Base-by-base conservation (phyloP, 306 rosid species). In the Erythrophleum fordii region DNA sequence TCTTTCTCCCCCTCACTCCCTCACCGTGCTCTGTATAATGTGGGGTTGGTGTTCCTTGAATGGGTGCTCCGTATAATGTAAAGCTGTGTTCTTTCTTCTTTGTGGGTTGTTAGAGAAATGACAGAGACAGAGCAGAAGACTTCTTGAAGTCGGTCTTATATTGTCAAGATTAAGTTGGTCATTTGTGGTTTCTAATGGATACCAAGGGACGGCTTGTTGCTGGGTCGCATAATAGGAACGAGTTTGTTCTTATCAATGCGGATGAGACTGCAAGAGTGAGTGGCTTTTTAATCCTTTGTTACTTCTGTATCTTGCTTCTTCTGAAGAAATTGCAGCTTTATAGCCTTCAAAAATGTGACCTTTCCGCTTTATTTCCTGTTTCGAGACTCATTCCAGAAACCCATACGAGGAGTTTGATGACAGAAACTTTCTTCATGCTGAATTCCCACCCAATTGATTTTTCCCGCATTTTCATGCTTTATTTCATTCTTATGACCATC, bases 181-280 rank as follows among this genome's bases (percentile, higher is more conserved):
- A 39, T 28, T 77, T 77, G n/a, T 55, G 34, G 52, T 2, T 69
- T 79, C 67, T 61, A 2, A 92, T 92, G 95, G 91, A 86, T 53
- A 89, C 93, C 70, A 87, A 87, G 61, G 93, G 97, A 37, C 69
- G 91, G 72, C 84, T 92, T 9, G 51, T 92, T 84, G 93, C 97
- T 1, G 95, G 97, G 14, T 92, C 97, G 58, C 97, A 90, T 78
- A 90, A 90, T 82, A 87, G 94, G 84, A 90, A 92, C 69, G 97
- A 90, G 83, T 92, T 92, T 79, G 87, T 92, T 80, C 90, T 90
- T 42, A 90, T 92, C 94, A 87, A 90, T 86, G 97, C 95, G 5
- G 97, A 90, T 83, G 95, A 90, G 64, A 86, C 85, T 89, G 81
- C 94, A 56, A 79, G 94, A 75, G 97, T 90, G 74, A 86, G 92